Evolutionary conservation across 768 basidiomycete species (phyloP).

Genomic region (Floccularia luteovirens): DNA sequence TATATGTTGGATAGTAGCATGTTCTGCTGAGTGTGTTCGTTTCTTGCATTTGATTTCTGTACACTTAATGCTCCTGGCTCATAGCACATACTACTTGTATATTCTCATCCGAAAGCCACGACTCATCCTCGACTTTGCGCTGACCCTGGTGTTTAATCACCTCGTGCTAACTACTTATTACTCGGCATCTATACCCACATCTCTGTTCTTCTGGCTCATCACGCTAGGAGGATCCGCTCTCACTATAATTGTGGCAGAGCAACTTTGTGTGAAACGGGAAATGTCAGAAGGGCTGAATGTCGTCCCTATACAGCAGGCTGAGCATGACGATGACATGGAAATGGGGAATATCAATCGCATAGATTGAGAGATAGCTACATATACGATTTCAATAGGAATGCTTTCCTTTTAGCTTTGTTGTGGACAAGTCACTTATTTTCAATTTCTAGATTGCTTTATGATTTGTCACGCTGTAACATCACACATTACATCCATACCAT

Average conservation of each 20-base stretch:
- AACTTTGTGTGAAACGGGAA: slow-evolving; percentile 85
- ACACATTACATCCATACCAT: no score
- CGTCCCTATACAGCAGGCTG: slow-evolving; percentile 36
- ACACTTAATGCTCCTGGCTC: slow-evolving; percentile 1
- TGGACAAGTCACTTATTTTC: no score
- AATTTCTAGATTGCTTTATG: no score
- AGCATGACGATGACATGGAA: slow-evolving; percentile 58
- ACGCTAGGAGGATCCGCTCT: slow-evolving; percentile 63
- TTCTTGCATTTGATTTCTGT: slow-evolving; percentile 2
- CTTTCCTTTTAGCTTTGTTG: no score
- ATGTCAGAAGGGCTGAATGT: slow-evolving; percentile 79
- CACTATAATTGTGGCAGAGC: slow-evolving; percentile 80
- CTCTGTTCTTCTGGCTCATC: slow-evolving; percentile 88
- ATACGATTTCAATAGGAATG: no score
- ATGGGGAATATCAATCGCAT: slow-evolving; percentile 22
- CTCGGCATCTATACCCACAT: slow-evolving; percentile 75
- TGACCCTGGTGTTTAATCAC: slow-evolving; percentile 90
- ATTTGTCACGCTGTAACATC: no score
- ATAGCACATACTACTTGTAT: slow-evolving; percentile 74
- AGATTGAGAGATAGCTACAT: no score
- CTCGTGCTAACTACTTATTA: slow-evolving; percentile 93
- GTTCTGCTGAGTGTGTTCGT: slow-evolving; percentile 74
- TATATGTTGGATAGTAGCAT: slow-evolving; percentile 78
- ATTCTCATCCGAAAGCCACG: slow-evolving; percentile 85
- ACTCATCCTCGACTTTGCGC: slow-evolving; percentile 88